Conservation (phyloP, 139 green algal species). For the Penium margaritaceum region DNA sequence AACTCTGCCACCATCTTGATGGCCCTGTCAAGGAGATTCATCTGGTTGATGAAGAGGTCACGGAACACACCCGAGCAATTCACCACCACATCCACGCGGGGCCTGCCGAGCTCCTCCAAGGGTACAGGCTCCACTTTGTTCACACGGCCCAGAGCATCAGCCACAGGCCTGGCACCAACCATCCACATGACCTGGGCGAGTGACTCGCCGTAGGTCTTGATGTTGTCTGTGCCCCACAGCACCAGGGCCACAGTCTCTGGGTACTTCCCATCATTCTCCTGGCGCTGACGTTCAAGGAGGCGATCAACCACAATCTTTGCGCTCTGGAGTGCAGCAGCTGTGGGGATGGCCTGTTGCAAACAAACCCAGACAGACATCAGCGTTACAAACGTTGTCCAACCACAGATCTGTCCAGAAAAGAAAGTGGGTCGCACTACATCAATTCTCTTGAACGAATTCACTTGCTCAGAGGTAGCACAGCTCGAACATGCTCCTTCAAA, state of each 20-base stretch:
- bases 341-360: slow-evolving; percentile 46
- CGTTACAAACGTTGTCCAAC: too few relatives aligned
- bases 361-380: too few relatives aligned
- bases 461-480: too few relatives aligned
- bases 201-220: slow-evolving; percentile 99
- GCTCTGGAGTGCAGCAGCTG: slow-evolving; percentile 44
- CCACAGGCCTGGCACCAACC: slow-evolving; percentile 83
- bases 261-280: slow-evolving; percentile 82
- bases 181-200: slow-evolving; percentile 87
- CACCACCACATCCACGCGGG: slow-evolving; percentile 94
- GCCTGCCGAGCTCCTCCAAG: slow-evolving; percentile 89
- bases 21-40: slow-evolving; percentile 92
- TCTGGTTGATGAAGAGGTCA: slow-evolving; percentile 97
- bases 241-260: slow-evolving; percentile 95
- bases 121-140: slow-evolving; percentile 99
- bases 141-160: slow-evolving; percentile 89
- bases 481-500: too few relatives aligned
- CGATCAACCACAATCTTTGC: slow-evolving; percentile 80
- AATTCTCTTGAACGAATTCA: too few relatives aligned
- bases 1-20: slow-evolving; percentile 96
- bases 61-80: slow-evolving; percentile 99
- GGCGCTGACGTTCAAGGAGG: slow-evolving; percentile 80
- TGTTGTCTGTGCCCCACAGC: slow-evolving; percentile 99
- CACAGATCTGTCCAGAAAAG: too few relatives aligned
- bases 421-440: too few relatives aligned